Base-by-base conservation (phyloP, 1,139 yeast genomes). In the Lodderomyces orthopsilosis region DNA sequence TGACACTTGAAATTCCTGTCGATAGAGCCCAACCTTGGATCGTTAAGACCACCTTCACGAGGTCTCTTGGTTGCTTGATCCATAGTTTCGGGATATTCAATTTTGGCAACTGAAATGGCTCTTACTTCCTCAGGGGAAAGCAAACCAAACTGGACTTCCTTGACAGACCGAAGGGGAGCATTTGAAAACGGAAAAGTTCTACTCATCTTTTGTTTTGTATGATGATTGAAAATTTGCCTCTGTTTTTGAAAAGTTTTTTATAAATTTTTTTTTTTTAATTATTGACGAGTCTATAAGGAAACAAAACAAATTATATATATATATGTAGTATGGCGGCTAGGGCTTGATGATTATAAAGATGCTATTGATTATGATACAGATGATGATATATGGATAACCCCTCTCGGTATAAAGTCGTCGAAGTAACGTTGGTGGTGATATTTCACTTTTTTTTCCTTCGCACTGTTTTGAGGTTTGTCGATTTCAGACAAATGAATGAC, bases 81-180 rank as follows among this genome's bases (percentile, higher is more conserved):
- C 95, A 93, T 93, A 18, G 97, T 93, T 67, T 94, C 99, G 14
- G 99, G 98, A 60, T 87, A 93, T 68, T 91, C 97, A 58, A 93
- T 89, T 64, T 93, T 91, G 40, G 97, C 98, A 49, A 93, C 98
- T 49, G 96, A 88, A 53, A 93, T 89, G 41, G 98, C 97, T 68
- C 96, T 82, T 51, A 90, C 83, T 74, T 94, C 98, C 71, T 93
- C 98, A 23, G 99, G 98, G 21, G 98, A 90, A 53, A 94, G 82
- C 58, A 94, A 83, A 50, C 99, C 98, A 74, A 94, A 94, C 75
- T 93, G 98, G 59, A 91, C 97, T 75, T 93, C 98, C 70, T 90
- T 93, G 52, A 93, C 91, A 40, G 96, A 83, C 66, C 97, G 87
- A 66, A 93, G 81, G 44, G 98, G 98, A 50, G 98, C 98, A 73